Evolutionary conservation across 768 basidiomycete genomes (phyloP).

Genomic region (Boletus rufocinnamomeus): DNA sequence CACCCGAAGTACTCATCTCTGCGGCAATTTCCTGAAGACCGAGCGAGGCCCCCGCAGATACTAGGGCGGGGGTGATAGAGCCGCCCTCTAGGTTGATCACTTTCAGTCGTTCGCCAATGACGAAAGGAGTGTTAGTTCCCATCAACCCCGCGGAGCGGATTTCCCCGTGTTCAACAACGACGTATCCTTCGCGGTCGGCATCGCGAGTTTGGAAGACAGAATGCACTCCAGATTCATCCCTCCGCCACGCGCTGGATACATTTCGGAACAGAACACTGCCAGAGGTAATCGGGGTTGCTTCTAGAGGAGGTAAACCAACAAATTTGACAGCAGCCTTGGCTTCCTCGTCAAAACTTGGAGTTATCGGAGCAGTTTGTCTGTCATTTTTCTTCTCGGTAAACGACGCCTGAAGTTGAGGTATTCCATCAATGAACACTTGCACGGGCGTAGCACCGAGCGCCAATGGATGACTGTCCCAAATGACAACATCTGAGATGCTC

Average conservation of each 20-base stretch:
- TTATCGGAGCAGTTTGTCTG: constrained; percentile 52
- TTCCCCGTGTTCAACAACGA: constrained; percentile 55
- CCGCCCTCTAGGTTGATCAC: constrained; percentile 63
- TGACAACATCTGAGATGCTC: constrained; percentile 43
- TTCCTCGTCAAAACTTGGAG: constrained; percentile 64
- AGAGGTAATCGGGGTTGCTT: constrained; percentile 36
- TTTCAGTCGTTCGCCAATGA: constrained; percentile 10
- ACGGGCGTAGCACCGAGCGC: constrained; percentile 75
- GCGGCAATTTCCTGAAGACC: constrained; percentile 68
- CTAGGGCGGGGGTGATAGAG: constrained; percentile 58
- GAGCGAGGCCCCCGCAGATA: constrained; percentile 61
- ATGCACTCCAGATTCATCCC: constrained; percentile 26
- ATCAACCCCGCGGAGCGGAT: constrained; percentile 48
- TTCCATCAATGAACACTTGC: constrained; percentile 85
- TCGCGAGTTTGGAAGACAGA: constrained; percentile 16
- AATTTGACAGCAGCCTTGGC: constrained; percentile 55
- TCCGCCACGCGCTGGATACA: constrained; percentile 42
- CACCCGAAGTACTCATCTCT: constrained; percentile 71
- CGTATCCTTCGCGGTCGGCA: constrained; percentile 28
- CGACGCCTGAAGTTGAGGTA: constrained; percentile 55
- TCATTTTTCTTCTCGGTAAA: constrained; percentile 44
- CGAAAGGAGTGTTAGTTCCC: constrained; percentile 14
- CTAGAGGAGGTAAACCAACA: constrained; percentile 71
- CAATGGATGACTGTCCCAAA: constrained; percentile 81
- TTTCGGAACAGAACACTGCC: constrained; percentile 52